Conservation (phyloP, 179 eudicot species). For the Actinidia arguta region DNA sequence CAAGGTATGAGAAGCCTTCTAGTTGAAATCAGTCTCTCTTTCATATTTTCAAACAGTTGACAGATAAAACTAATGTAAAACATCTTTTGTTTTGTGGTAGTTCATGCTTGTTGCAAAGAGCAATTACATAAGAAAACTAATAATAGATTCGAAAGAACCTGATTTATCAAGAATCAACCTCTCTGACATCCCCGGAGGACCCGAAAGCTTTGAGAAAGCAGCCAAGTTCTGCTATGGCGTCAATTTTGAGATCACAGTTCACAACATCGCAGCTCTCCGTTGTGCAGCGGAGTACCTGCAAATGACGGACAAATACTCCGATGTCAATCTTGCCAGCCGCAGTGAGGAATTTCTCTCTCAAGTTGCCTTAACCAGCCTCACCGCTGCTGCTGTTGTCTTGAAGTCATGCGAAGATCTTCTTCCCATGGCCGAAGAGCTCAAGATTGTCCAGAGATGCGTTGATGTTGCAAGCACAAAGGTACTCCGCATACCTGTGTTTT, state of each 20-base stretch:
- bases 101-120: slow-evolving; percentile 97
- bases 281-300: slow-evolving; percentile 92
- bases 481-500: not conserved
- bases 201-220: slow-evolving; percentile 85
- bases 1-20: slow-evolving; percentile 53
- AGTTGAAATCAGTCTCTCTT: not conserved
- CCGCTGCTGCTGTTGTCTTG: slow-evolving; percentile 76
- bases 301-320: slow-evolving; percentile 83
- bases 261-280: slow-evolving; percentile 83
- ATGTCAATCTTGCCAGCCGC: slow-evolving; percentile 76
- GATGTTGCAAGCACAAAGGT: slow-evolving; percentile 78
- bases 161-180: slow-evolving; percentile 64
- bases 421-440: slow-evolving; percentile 67
- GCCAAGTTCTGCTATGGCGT: slow-evolving; percentile 95
- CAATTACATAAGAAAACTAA: slow-evolving; percentile 74
- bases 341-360: slow-evolving; percentile 84
- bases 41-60: not conserved
- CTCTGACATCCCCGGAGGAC: slow-evolving; percentile 88
- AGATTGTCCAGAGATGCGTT: slow-evolving; percentile 68
- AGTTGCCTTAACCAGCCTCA: slow-evolving; percentile 75
- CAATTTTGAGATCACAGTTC: slow-evolving; percentile 90
- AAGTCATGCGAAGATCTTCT: slow-evolving; percentile 78
- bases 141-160: slow-evolving; percentile 69
- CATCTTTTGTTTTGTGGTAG: slow-evolving; percentile 33
- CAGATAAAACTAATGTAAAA: not conserved